Conservation (phyloP, 2,329 filamentous ascomycete species). For the Phaeophleospora eucalypticola region DNA sequence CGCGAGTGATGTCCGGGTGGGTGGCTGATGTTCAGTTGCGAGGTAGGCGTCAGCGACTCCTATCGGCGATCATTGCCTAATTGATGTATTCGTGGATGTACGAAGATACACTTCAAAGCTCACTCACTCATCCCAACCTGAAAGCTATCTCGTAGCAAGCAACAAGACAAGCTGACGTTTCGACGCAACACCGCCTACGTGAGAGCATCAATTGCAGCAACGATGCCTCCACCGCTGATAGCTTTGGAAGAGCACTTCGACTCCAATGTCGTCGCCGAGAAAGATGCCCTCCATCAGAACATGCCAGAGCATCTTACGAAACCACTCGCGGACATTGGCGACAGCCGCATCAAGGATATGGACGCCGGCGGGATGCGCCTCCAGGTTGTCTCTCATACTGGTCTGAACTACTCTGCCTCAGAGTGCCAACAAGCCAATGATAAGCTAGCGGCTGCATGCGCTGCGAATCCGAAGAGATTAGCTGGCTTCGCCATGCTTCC, state of each 20-base stretch:
- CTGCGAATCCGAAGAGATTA: conserved; percentile 16
- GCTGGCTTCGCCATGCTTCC: conserved; percentile 26
- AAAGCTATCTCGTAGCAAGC: neutral
- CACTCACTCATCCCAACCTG: no score
- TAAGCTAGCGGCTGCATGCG: conserved; percentile 19
- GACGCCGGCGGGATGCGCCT: conserved; percentile 21
- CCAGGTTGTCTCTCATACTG: conserved; percentile 26
- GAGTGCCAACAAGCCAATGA: conserved; percentile 24
- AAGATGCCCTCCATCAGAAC: conserved; percentile 1
- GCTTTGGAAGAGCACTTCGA: conserved; percentile 10
- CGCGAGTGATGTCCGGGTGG: no score
- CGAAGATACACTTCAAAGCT: no score
- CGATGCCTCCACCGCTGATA: conserved; percentile 3
- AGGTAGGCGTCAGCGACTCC: no score
- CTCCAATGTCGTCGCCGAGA: conserved; percentile 1
- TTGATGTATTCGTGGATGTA: no score
- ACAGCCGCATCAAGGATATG: conserved; percentile 23
- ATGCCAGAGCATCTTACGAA: conserved; percentile 1
- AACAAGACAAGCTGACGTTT: neutral
- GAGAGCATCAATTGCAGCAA: no score
- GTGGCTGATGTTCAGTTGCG: no score
- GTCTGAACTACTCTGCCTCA: conserved; percentile 9
- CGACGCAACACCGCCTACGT: neutral
- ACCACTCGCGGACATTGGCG: conserved; percentile 6
- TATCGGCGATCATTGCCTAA: no score